phyloP scores from a whole-genome alignment of 2,329 filamentous ascomycete species.

The Eurotiales sp. region DNA sequence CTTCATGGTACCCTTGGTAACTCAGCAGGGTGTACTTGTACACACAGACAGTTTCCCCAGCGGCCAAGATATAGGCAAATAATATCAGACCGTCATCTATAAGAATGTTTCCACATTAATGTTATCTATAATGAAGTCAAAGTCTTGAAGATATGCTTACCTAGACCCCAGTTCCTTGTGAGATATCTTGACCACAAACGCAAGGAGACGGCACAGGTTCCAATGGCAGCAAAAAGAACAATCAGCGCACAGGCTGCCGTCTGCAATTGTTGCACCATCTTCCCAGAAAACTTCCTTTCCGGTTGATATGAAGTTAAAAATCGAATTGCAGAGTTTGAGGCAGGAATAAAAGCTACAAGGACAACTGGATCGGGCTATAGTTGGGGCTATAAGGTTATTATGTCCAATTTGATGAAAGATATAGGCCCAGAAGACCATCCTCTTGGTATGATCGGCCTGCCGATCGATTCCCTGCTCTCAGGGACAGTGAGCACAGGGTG shows the following conservation, averaged over 20 bases:
- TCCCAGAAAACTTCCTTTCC: not conserved
- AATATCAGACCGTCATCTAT: not conserved
- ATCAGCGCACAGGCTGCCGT: slow-evolving; percentile 3
- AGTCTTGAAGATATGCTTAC: not conserved
- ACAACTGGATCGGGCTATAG: too few species aligned
- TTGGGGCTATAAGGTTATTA: too few species aligned
- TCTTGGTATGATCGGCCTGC: too few species aligned
- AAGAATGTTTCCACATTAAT: not conserved
- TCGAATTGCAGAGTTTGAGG: too few species aligned
- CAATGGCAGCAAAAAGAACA: not conserved
- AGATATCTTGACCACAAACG: slow-evolving; percentile 3
- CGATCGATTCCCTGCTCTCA: too few species aligned
- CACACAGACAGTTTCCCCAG: not conserved
- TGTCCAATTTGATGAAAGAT: too few species aligned
- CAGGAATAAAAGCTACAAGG: too few species aligned
- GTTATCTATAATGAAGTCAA: not conserved
- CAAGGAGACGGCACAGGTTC: not conserved
- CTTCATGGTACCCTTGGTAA: slow-evolving; percentile 4
- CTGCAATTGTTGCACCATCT: slow-evolving; percentile 8
- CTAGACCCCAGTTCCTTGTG: slow-evolving; percentile 1
- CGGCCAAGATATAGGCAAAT: not conserved
- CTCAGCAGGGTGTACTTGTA: slow-evolving; percentile 5
- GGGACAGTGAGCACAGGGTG: too few species aligned
- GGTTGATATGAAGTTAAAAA: not conserved
- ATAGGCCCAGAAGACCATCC: too few species aligned